phyloP scores from a whole-genome alignment of 2,329 filamentous ascomycete species.

The Tolypocladium tundrense region DNA sequence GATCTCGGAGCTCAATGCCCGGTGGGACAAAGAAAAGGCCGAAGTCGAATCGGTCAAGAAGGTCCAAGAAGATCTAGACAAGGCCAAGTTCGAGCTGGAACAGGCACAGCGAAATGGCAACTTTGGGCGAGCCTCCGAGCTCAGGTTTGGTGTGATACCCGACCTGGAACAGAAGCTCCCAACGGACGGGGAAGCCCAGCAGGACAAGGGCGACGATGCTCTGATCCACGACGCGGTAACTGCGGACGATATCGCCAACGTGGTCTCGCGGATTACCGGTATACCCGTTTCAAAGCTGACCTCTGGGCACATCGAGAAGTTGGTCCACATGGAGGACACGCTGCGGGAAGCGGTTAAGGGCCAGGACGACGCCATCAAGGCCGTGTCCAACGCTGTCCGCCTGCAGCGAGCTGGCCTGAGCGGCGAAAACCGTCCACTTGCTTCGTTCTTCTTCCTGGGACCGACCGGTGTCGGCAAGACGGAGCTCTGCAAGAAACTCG shows the following conservation, averaged over 20 bases:
- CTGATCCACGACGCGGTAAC: conserved; percentile 93
- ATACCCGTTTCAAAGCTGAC: conserved; percentile 91
- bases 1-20: conserved; percentile 60
- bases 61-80: conserved; percentile 80
- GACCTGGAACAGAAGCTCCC: conserved; percentile 69
- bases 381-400: conserved; percentile 85
- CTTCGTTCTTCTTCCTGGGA: conserved; percentile 95
- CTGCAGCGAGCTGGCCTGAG: conserved; percentile 88
- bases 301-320: conserved; percentile 84
- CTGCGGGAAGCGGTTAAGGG: conserved; percentile 77
- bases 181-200: conserved; percentile 50
- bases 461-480: conserved; percentile 97
- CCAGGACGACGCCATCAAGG: conserved; percentile 85
- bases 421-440: conserved; percentile 82
- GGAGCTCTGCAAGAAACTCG: conserved; percentile 92
- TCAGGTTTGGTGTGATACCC: conserved; percentile 83
- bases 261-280: conserved; percentile 84
- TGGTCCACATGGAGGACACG: conserved; percentile 91
- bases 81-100: conserved; percentile 74
- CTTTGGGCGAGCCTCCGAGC: conserved; percentile 81
- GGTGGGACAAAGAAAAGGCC: conserved; percentile 82
- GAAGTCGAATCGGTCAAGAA: conserved; percentile 84
- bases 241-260: conserved; percentile 83
- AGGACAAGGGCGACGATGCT: conserved; percentile 31
- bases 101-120: conserved; percentile 79